Conservation (phyloP, 768 basidiomycete genomes). For the Agaricus blazei region DNA sequence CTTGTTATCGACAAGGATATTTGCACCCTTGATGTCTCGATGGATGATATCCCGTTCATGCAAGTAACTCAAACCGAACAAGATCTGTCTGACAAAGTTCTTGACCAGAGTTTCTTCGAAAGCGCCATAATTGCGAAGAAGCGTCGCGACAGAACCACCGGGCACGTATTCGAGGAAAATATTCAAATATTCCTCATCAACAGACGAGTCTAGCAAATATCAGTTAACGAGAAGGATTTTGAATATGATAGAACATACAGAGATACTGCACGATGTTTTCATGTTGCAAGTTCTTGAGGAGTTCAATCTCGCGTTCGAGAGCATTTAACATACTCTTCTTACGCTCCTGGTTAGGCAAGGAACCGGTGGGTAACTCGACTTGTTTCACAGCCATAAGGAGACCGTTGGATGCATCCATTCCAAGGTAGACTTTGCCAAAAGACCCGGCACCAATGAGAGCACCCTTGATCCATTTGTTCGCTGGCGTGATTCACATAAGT, state of each 20-base stretch:
- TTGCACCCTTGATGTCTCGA: constrained; percentile 98
- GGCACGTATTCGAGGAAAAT: constrained; percentile 98
- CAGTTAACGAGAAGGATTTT: constrained; percentile 2
- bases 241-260: constrained; percentile 46
- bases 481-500: constrained; percentile 28
- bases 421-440: constrained; percentile 92
- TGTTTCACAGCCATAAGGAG: constrained; percentile 97
- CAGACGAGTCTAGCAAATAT: constrained; percentile 70
- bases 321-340: constrained; percentile 92
- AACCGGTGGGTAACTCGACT: constrained; percentile 84
- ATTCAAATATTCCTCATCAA: constrained; percentile 87
- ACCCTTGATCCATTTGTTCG: constrained; percentile 95
- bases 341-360: constrained; percentile 83
- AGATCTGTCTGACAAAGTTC: constrained; percentile 90
- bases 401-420: constrained; percentile 89
- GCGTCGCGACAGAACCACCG: constrained; percentile 87
- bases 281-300: constrained; percentile 89
- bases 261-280: constrained; percentile 98
- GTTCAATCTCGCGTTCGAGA: constrained; percentile 89
- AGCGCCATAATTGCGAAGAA: constrained; percentile 87
- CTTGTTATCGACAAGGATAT: constrained; percentile 97
- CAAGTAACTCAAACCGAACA: constrained; percentile 84
- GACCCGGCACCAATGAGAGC: constrained; percentile 94
- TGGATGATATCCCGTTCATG: constrained; percentile 95
- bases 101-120: constrained; percentile 91